These are phyloP conservation scores for Rhodamnia argentea DNA, from an alignment of 345 rosid species.

Conservation along the genomic window DNA sequence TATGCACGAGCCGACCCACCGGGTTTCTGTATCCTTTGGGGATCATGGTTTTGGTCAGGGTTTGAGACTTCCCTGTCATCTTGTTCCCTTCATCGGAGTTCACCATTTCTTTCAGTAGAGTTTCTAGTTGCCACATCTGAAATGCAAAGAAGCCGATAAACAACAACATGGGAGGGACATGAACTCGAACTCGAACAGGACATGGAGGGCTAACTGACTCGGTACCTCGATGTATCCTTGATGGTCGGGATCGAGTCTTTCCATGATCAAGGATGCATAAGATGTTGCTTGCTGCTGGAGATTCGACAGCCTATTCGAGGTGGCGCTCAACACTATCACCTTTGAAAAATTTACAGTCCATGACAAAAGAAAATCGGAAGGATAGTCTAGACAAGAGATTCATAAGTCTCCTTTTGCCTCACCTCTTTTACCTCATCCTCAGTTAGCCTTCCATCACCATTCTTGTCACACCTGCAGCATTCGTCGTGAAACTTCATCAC, in stretches of 20 bases:
- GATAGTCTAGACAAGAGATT: background rate
- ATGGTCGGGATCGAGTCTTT: constrained; percentile 95
- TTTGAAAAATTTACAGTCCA: constrained; percentile 2
- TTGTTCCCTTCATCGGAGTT: constrained; percentile 12
- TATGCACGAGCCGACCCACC: constrained; percentile 22
- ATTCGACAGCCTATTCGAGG: constrained; percentile 72
- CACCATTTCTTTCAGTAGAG: constrained; percentile 62
- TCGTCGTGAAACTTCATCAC: background rate
- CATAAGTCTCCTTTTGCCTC: background rate
- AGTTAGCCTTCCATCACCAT: constrained; percentile 84
- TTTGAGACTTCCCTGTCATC: constrained; percentile 5
- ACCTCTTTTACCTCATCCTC: constrained; percentile 92
- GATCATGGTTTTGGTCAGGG: constrained; percentile 67
- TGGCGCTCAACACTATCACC: constrained; percentile 77
- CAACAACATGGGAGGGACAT: background rate
- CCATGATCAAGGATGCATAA: constrained; percentile 88
- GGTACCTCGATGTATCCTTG: constrained; percentile 81
- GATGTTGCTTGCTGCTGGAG: constrained; percentile 51
- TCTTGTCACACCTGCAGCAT: constrained; percentile 74
- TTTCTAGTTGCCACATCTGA: constrained; percentile 90
- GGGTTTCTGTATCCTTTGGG: constrained; percentile 62
- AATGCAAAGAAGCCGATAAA: background rate
- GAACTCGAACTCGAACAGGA: background rate
- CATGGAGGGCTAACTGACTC: background rate
- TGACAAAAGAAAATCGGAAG: background rate